Evolutionary conservation across 305 asterid genomes (phyloP), one percentile per base, ranked within the genome.

Genomic region (Solanum aculeatissimum): DNA sequence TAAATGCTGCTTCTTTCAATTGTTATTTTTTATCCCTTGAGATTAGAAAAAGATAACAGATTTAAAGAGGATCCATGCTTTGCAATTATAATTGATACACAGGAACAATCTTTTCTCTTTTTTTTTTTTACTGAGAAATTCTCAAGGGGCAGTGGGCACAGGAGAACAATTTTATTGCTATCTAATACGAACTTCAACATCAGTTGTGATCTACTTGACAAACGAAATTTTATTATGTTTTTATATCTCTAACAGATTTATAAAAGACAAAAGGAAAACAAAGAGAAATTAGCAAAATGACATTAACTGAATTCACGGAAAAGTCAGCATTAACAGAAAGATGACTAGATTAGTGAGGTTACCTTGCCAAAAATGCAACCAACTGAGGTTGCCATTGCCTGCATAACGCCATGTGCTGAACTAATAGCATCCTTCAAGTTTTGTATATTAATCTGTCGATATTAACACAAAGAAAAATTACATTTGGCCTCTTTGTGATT

Each of bases 401-500:
- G 96, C 97, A 95, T 92, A 49, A 92, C 91, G 85, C 94, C 96
- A 65, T 92, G 90, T 23, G 98, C 92, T 74, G 98, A 95, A 85
- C 94, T 81, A 84, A 94, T 83, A 16, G 98, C 95, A 62, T 95
- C 94, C 89, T 96, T 93, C 94, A 95, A 86, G 92, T 95, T 89
- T 86, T 89, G 94, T 81, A 89, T 86, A 83, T 95, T 92, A 19
- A 90, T 95, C 99, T 95, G 91, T 62, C 51, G 65, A 86, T 86
- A 84, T 38, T 27, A 74, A 58, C 68, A 72, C 29, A 78, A 80
- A 80, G 74, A 84, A 18, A 81, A 85, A 55, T 25, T 25, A 86
- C 25, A 47, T 53, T 18, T 66, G 55, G 66, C 47, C 65, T 74
- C 49, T 71, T 51, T 47, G 6, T 65, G 77, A 69, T 38, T 38